phyloP scores from a whole-genome alignment of 371 early-diverging fungal genomes.

The Smittium culicis region DNA sequence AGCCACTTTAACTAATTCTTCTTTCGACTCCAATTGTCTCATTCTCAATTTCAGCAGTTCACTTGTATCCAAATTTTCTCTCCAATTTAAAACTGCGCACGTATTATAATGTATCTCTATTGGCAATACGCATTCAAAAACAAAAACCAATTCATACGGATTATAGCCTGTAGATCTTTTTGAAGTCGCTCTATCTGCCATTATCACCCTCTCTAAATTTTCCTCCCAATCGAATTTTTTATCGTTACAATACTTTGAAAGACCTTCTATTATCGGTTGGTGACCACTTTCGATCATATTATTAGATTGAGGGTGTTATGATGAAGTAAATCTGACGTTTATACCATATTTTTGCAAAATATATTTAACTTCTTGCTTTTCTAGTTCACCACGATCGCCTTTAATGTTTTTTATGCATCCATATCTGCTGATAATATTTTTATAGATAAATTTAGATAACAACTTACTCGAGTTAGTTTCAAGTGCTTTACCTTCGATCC shows the following conservation, averaged over 20 bases:
- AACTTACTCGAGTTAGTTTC: neutral
- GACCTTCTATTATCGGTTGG: neutral
- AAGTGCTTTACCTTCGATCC: neutral
- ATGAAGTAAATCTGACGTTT: neutral
- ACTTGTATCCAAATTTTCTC: neutral
- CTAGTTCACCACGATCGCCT: neutral
- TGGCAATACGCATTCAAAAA: no score
- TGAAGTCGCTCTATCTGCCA: neutral
- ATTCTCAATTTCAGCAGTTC: neutral
- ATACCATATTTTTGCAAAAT: neutral
- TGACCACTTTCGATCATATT: neutral
- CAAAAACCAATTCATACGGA: neutral
- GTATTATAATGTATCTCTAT: no score
- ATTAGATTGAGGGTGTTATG: neutral
- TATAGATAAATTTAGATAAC: neutral
- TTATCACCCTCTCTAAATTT: neutral
- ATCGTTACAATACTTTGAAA: neutral
- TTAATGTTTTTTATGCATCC: neutral
- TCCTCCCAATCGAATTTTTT: neutral
- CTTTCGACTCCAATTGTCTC: neutral
- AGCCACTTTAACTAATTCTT: neutral
- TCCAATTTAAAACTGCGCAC: neutral
- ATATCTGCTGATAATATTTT: neutral
- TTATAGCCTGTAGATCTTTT: neutral
- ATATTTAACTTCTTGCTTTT: neutral